phyloP scores from a whole-genome alignment of 2,329 filamentous ascomycete species.

The Beauveria sp. region DNA sequence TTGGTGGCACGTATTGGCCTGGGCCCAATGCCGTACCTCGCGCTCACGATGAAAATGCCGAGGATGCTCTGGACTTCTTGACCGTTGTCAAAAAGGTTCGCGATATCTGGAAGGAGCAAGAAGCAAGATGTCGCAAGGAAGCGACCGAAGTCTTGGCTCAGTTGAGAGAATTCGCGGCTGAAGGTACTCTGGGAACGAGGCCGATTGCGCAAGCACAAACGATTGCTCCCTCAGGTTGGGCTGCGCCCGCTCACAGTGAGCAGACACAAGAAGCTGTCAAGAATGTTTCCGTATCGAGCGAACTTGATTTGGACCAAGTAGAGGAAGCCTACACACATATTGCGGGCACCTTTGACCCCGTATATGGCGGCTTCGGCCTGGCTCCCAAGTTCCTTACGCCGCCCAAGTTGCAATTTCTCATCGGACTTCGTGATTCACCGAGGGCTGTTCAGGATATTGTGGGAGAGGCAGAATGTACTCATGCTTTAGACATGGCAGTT shows the following conservation, averaged over 20 bases:
- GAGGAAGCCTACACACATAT: constrained; percentile 86
- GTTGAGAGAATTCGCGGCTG: constrained; percentile 78
- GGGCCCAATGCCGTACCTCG: constrained; percentile 55
- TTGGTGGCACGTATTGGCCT: constrained; percentile 94
- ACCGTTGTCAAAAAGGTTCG: constrained; percentile 74
- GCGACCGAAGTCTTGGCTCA: constrained; percentile 76
- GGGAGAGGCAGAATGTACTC: constrained; percentile 67
- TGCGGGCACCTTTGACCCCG: constrained; percentile 67
- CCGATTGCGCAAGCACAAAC: constrained; percentile 24
- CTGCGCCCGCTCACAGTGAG: constrained; percentile 22
- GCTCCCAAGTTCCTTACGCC: constrained; percentile 89
- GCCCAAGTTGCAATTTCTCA: constrained; percentile 72
- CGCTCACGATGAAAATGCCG: constrained; percentile 31
- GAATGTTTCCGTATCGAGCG: constrained; percentile 44
- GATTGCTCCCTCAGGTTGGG: constrained; percentile 23
- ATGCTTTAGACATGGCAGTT: constrained; percentile 71
- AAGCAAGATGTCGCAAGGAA: constrained; percentile 72
- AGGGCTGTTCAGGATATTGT: constrained; percentile 74
- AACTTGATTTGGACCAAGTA: constrained; percentile 79
- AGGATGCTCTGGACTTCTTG: constrained; percentile 68
- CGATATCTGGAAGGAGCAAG: constrained; percentile 72
- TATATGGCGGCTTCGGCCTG: constrained; percentile 70
- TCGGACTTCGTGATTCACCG: constrained; percentile 66
- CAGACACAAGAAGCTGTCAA: constrained; percentile 16
- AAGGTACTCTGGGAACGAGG: constrained; percentile 61